phyloP scores from a whole-genome alignment of 495 filamentous ascomycete genomes.

The Pseudevernia furfuracea region DNA sequence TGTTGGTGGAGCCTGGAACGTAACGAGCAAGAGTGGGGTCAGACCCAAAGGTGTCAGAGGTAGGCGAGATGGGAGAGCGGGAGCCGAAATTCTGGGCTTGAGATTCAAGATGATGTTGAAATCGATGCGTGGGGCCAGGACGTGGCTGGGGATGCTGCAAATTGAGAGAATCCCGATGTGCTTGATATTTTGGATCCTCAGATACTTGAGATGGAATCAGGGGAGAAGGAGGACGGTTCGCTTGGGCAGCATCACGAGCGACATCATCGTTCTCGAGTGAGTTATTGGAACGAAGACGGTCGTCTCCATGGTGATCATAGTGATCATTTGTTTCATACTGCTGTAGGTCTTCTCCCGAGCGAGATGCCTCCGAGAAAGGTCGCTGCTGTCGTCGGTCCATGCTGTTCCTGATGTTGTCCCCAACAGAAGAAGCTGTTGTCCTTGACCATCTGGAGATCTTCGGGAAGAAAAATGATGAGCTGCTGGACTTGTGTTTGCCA shows the following conservation, averaged over 20 bases:
- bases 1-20: slow-evolving; percentile 32
- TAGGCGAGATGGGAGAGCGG: slow-evolving; percentile 53
- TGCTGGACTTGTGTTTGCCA: slow-evolving; percentile 84
- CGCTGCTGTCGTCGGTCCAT: slow-evolving; percentile 38
- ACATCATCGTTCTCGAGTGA: slow-evolving; percentile 46
- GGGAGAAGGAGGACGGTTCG: slow-evolving; percentile 52
- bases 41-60: slow-evolving; percentile 65
- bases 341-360: slow-evolving; percentile 63
- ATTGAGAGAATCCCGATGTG: slow-evolving; percentile 81
- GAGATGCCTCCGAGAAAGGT: slow-evolving; percentile 51
- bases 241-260: slow-evolving; percentile 25
- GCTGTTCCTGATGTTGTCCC: slow-evolving; percentile 47
- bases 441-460: slow-evolving; percentile 97
- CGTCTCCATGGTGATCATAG: slow-evolving; percentile 59
- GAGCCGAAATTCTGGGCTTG: slow-evolving; percentile 64
- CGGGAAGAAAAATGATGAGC: slow-evolving; percentile 84
- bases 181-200: slow-evolving; percentile 84
- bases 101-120: slow-evolving; percentile 71
- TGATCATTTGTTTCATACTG: slow-evolving; percentile 57
- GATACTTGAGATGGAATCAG: slow-evolving; percentile 57
- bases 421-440: slow-evolving; percentile 78
- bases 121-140: slow-evolving; percentile 71
- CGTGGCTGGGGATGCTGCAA: slow-evolving; percentile 87
- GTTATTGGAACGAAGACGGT: slow-evolving; percentile 62
- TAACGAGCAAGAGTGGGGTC: slow-evolving; percentile 44